Evolutionary conservation across 768 basidiomycete species (phyloP).

Genomic region (Coprinopsis cinerea): DNA sequence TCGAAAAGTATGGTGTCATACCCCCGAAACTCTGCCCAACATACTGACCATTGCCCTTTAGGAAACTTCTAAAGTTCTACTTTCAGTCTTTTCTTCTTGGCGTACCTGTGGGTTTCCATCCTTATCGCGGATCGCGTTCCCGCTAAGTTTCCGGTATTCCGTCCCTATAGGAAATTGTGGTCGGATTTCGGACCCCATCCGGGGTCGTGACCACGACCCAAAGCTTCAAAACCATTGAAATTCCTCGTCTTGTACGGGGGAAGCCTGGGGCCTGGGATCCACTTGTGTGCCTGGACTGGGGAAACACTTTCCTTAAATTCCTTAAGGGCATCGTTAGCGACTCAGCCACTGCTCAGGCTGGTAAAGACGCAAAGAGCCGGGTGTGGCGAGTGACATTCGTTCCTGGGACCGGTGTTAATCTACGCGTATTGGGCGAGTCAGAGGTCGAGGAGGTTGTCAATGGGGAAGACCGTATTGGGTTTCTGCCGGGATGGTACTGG

Average conservation of each 20-base stretch:
- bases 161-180: conserved; percentile 43
- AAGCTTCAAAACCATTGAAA: conserved; percentile 69
- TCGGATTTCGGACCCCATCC: conserved; percentile 80
- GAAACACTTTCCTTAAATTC: conserved; percentile 52
- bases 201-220: conserved; percentile 64
- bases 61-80: conserved; percentile 90
- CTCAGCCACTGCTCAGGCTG: conserved; percentile 15
- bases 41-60: conserved; percentile 23
- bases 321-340: conserved; percentile 34
- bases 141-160: conserved; percentile 3
- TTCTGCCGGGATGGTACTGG: conserved; percentile 73
- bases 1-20: conserved; percentile 59
- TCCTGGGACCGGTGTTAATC: conserved; percentile 52
- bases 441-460: conserved; percentile 53
- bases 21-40: conserved; percentile 7
- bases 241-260: conserved; percentile 73
- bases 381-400: conserved; percentile 72
- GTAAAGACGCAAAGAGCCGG: conserved; percentile 13
- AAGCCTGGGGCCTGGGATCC: conserved; percentile 79
- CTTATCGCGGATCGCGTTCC: conserved; percentile 4
- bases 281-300: conserved; percentile 67
- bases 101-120: conserved; percentile 58
- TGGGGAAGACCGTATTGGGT: conserved; percentile 74
- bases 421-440: conserved; percentile 39
- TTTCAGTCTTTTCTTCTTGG: conserved; percentile 88